Evolutionary conservation across 176 grass and related monocot genomes (phyloP), one percentile per base, ranked within the genome.

Genomic region (Avena insularis): DNA sequence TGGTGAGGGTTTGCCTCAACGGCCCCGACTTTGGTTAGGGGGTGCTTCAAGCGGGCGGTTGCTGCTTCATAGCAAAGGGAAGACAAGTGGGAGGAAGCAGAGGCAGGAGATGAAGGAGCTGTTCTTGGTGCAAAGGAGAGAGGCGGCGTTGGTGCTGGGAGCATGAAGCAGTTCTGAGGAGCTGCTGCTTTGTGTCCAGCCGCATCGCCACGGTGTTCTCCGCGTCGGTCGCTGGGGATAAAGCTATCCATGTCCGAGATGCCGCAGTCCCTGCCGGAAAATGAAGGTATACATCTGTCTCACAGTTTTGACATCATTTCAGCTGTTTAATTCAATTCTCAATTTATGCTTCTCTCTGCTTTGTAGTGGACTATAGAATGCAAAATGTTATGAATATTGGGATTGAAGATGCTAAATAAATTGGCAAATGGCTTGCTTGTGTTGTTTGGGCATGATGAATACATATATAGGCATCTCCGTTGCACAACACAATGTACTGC

Each of bases 1-100:
- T 58, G 87, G 82, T 58, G 67, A 85, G 84, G 50, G 66, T 86
- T 85, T 87, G 79, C 69, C 80, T 78, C 20, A 69, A 86, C 6
- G 82, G 88, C 73, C 82, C 93, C 0, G 91, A 86, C 60, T 93
- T 98, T 70, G 91, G 93, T 16, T 95, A 93, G 78, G 23, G 16
- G 29, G 20, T 76, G 78, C 51, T 19, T 43, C 43, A 10, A 55
- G 33, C 49, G 5, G 68, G 3, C 65, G 55, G 57, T 45, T 83
- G 82, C 86, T 73, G 58, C 56, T 79, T 27, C 54, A 29, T 57
- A 13, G 64, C 57, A 29, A 29, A 58, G 46, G 71, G 63, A 56
- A 57, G 15, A 23, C 12, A 9, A 25, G 85, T 50, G 13, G 71
- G 56, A 74, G 71, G 70, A 86, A 56, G 62, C 31, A 7, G 82